A percentile compares a stretch with the other conserved stretches of the same genome.
These are phyloP conservation scores for Chalaropsis ovoidea DNA, from an alignment of 2,329 filamentous ascomycete genomes.

Conservation along the genomic window DNA sequence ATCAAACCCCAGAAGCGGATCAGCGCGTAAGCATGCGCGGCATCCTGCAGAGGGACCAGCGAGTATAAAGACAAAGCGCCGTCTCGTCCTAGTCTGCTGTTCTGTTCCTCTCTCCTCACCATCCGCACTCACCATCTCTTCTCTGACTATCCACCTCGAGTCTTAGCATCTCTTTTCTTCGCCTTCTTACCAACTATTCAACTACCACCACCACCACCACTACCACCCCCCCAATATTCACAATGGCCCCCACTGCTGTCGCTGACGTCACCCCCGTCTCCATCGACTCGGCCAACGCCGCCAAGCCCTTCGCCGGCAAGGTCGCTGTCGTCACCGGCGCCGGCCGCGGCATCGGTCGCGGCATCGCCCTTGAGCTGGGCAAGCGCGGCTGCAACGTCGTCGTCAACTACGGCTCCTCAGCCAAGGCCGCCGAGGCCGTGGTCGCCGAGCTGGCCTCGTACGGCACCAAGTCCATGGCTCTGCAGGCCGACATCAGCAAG, in stretches of 20 bases:
- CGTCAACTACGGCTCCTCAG: slow-evolving; percentile 55
- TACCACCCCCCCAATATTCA: neutral
- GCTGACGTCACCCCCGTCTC: slow-evolving; percentile 24
- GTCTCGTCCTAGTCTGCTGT: neutral
- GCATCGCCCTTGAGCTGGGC: slow-evolving; percentile 57
- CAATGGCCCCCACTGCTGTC: slow-evolving; percentile 26
- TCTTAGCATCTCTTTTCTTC: neutral
- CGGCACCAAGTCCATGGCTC: slow-evolving; percentile 47
- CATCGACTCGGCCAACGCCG: slow-evolving; percentile 28
- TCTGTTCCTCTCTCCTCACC: neutral
- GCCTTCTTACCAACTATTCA: neutral
- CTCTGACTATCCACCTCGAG: neutral
- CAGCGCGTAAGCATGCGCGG: neutral
- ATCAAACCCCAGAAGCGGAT: neutral
- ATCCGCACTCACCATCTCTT: neutral
- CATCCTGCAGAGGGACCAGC: neutral
- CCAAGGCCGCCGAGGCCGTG: slow-evolving; percentile 45
- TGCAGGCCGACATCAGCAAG: slow-evolving; percentile 56
- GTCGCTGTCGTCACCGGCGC: slow-evolving; percentile 54
- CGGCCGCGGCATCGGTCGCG: slow-evolving; percentile 56
- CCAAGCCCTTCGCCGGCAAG: slow-evolving; percentile 40
- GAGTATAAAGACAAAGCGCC: neutral
- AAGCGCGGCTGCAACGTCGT: slow-evolving; percentile 54
- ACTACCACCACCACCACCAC: neutral
- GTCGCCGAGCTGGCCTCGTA: slow-evolving; percentile 46